Evolutionary conservation across 2,329 filamentous ascomycete species (phyloP), one percentile per base, ranked within the genome.

Genomic region (Fusarium sarcochroum): DNA sequence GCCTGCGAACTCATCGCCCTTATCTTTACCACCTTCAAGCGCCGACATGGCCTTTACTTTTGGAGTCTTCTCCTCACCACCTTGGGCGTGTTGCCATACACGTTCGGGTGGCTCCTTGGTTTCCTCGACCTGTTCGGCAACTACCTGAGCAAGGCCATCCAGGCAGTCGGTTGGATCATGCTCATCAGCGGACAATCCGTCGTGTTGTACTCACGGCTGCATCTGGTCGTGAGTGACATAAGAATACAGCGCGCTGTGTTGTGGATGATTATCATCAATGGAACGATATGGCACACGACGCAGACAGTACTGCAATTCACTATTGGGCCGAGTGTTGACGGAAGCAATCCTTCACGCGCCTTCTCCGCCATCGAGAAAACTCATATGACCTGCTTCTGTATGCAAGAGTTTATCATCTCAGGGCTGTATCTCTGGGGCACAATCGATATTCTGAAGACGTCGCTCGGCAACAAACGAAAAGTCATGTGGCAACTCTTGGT

Each of bases 401-500:
- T 27, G 2, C 63, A 67, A n/a, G 63, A 66, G 27, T 58, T 58
- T 34, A 21, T 63, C 9, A 58, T 67, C 14, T 62, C 57, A 2
- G 62, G 42, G 0, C 9, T 62, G 1, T 67, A 62, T n/a, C 47
- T 66, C 18, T 63, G 62, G 47, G 53, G 46, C 14, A 54, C 48
- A 2, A 34, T 44, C 10, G 52, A 68, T 17, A 58, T 68, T 5
- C 48, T 68, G 5, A 30, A 50, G 21, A 68, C 52, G n/a, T 68
- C 63, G 9, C 50, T 63, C 3, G 49, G 58, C 14, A 64, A 47
- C n/a, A 65, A 56, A 15, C 15, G 45, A n/a, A 63, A 48, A 41
- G 47, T 63, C 2, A 56, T 68, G 54, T 58, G 63, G 69, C 60
- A 71, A 13, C 51, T 71, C 3, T 45, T 68, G 1, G 18, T 45